Percentiles rank a stretch among this genome's conserved stretches.
phyloP scores from a whole-genome alignment of 352 stramenopile genomes.

The Globisporangium spinosum region DNA sequence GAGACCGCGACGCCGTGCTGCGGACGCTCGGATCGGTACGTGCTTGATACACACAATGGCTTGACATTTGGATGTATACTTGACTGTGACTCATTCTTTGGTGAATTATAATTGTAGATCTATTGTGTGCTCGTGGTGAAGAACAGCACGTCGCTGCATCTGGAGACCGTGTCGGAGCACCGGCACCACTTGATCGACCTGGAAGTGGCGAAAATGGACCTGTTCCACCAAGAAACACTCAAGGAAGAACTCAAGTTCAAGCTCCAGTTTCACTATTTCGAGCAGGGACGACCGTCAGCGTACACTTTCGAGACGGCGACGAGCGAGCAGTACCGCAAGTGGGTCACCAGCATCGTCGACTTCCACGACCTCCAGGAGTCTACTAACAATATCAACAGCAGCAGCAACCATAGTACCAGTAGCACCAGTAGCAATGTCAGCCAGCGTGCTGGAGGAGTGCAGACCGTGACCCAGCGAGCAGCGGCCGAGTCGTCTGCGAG shows the following conservation, averaged over 20 bases:
- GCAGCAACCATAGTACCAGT: conserved; percentile 2
- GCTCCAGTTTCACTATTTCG: conserved; percentile 16
- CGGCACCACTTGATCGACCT: conserved; percentile 33
- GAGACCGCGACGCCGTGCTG: conserved; percentile 13
- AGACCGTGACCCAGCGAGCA: not conserved
- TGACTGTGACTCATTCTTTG: not conserved
- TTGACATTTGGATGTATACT: not conserved
- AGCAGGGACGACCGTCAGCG: conserved; percentile 12
- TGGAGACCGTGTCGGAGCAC: conserved; percentile 40
- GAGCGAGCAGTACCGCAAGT: conserved; percentile 28
- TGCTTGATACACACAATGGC: not conserved
- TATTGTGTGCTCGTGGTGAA: conserved; percentile 44
- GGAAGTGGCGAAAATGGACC: conserved; percentile 33
- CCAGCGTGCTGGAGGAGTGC: not conserved
- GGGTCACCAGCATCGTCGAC: conserved; percentile 33
- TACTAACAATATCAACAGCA: not conserved
- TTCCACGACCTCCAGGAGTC: conserved; percentile 1
- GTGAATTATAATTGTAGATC: conserved; percentile 24
- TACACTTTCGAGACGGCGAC: conserved; percentile 37
- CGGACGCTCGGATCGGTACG: conserved; percentile 50
- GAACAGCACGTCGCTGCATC: conserved; percentile 22
- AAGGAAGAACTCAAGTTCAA: conserved; percentile 42
- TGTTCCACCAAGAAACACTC: conserved; percentile 28
- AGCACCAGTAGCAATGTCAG: not conserved
- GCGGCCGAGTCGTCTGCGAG: not conserved